Evolutionary conservation across 345 rosid genomes (phyloP), one percentile per base, ranked within the genome.

Genomic region (Adansonia digitata): DNA sequence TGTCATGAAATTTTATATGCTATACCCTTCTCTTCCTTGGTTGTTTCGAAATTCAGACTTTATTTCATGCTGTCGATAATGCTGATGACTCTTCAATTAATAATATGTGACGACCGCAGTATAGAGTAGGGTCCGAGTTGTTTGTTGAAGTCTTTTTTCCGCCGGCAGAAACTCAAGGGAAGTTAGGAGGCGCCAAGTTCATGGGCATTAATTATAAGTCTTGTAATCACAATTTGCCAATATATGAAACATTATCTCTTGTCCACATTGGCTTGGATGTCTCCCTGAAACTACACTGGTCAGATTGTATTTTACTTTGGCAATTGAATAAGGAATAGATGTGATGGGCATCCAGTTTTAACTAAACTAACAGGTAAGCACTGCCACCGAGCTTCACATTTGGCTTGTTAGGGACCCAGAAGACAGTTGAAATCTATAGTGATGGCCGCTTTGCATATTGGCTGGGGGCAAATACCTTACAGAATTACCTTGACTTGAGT

Each of bases 171-270:
- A 83, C 90, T 78, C 98, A 94, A 82, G 96, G 97, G 72, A 94
- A 90, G 51, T 93, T 92, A 5, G 91, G 86, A 75, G 90, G 91
- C 57, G 98, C 97, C 72, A 94, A 88, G 82, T 92, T 94, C 76
- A n/a, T 82, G 2, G 88, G 88, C 67, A 87, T n/a, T n/a, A n/a
- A n/a, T n/a, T n/a, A n/a, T n/a, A 81, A 90, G 84, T 84, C 91
- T 92, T 7, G 66, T 88, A 62, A 82, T 94, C 80, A 90, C 92
- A 20, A 85, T 94, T 89, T 79, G 73, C 69, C 88, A 78, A 79
- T 3, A 31, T 3, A 31, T 48, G 27, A 5, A 37, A 64, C n/a
- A n/a, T 39, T 15, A 13, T 60, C 8, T 45, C 0, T 2, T 51
- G 6, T 46, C 18, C n/a, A 24, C 8, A 29, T 76, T 13, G 46